A percentile compares a stretch with the other conserved stretches of the same genome.
phyloP scores from a whole-genome alignment of 1,139 yeast genomes.

The Candida tropicalis region DNA sequence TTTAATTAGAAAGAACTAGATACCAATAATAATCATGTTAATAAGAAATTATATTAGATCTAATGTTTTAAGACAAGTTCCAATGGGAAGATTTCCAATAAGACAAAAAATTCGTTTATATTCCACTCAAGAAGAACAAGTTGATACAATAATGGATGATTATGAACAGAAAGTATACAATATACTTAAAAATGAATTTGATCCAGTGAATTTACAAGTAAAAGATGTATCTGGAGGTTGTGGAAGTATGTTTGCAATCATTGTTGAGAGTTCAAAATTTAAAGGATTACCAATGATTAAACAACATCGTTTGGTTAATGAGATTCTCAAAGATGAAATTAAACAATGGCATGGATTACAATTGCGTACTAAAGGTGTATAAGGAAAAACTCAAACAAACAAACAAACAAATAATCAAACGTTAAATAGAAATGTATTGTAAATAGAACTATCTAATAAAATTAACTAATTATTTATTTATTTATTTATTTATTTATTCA shows the following conservation, averaged over 20 bases:
- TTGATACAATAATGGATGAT: constrained; percentile 50
- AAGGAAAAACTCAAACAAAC: too few relatives aligned
- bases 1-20: too few relatives aligned
- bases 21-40: too few relatives aligned
- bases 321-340: constrained; percentile 80
- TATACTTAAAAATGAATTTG: constrained; percentile 54
- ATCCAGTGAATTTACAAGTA: constrained; percentile 65
- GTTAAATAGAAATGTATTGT: constrained; percentile 1
- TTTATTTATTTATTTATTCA: constrained; percentile 39
- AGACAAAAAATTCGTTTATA: too few relatives aligned
- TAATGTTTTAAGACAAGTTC: not conserved
- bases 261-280: constrained; percentile 71
- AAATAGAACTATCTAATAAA: constrained; percentile 3
- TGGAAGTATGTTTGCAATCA: constrained; percentile 96
- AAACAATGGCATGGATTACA: constrained; percentile 95
- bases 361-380: constrained; percentile 59
- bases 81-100: not conserved
- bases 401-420: too few relatives aligned
- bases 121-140: constrained; percentile 6
- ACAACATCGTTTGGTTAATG: constrained; percentile 90
- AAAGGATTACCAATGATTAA: constrained; percentile 82
- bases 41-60: not conserved
- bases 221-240: constrained; percentile 91
- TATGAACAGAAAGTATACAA: constrained; percentile 69
- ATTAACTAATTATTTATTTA: not conserved